Conservation (phyloP, 768 basidiomycete genomes). For the Rhodotorula graminis region DNA sequence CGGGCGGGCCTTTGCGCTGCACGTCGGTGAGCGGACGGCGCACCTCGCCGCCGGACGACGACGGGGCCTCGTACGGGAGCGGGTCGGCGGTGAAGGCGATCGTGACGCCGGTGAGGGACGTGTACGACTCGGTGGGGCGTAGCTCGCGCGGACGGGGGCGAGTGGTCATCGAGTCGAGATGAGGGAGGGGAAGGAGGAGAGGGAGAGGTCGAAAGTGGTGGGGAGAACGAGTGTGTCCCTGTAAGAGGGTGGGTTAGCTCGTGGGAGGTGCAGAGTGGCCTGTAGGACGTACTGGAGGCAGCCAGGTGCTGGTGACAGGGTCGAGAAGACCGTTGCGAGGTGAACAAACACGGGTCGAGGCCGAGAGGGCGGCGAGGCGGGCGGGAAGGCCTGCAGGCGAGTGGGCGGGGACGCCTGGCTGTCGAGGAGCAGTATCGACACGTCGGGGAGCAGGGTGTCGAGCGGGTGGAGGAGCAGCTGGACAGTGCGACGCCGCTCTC, state of each 20-base stretch:
- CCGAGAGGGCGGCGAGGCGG: no score
- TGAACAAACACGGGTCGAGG: not conserved
- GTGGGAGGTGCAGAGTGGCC: not conserved
- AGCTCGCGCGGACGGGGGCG: not conserved
- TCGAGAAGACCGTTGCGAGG: not conserved
- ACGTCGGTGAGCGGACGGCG: no score
- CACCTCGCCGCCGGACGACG: not conserved
- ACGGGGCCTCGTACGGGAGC: not conserved
- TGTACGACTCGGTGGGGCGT: not conserved
- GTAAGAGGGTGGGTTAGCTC: not conserved
- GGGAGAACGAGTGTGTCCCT: not conserved
- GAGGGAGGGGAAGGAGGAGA: not conserved
- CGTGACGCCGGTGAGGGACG: not conserved
- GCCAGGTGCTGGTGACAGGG: not conserved
- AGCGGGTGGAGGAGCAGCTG: no score
- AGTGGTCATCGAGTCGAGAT: not conserved
- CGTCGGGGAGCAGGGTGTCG: no score
- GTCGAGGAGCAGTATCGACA: no score
- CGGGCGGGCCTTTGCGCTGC: no score
- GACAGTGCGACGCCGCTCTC: no score
- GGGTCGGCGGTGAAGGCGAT: not conserved
- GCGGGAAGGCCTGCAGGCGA: no score
- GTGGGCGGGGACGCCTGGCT: no score
- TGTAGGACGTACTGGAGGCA: not conserved
- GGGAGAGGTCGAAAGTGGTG: no score